These are phyloP conservation scores for Klebsormidium nitens DNA, from an alignment of 139 green algal species.

Conservation along the genomic window DNA sequence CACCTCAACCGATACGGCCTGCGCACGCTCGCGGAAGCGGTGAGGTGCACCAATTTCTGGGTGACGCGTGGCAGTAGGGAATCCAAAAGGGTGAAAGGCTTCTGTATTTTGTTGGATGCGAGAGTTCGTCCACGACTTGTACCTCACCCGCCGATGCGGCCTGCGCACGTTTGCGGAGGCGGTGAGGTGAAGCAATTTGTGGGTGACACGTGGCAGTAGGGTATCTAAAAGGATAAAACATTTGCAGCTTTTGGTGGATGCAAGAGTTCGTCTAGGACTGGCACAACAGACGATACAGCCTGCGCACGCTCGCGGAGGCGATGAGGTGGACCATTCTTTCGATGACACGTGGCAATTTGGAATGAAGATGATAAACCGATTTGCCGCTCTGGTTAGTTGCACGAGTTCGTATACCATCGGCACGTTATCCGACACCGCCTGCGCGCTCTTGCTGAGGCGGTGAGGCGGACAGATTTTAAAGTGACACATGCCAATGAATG, in stretches of 20 bases:
- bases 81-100: neutral
- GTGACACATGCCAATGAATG: neutral
- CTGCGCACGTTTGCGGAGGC: neutral
- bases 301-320: slow-evolving; percentile 52
- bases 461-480: neutral
- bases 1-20: slow-evolving; percentile 58
- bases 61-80: neutral
- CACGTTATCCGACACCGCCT: neutral
- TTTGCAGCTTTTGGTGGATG: too few species aligned
- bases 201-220: neutral
- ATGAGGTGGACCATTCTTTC: too few species aligned
- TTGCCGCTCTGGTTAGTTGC: neutral
- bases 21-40: slow-evolving; percentile 49
- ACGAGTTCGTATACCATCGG: neutral
- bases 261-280: slow-evolving; percentile 53
- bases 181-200: neutral
- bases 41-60: too few species aligned
- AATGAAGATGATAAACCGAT: neutral
- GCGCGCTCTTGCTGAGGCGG: neutral
- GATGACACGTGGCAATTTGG: neutral
- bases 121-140: neutral
- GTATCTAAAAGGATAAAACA: too few species aligned
- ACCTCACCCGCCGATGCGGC: neutral
- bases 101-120: neutral
- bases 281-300: slow-evolving; percentile 55